These are phyloP conservation scores for Phytopythium boreale DNA, from an alignment of 352 stramenopile species.

Conservation along the genomic window DNA sequence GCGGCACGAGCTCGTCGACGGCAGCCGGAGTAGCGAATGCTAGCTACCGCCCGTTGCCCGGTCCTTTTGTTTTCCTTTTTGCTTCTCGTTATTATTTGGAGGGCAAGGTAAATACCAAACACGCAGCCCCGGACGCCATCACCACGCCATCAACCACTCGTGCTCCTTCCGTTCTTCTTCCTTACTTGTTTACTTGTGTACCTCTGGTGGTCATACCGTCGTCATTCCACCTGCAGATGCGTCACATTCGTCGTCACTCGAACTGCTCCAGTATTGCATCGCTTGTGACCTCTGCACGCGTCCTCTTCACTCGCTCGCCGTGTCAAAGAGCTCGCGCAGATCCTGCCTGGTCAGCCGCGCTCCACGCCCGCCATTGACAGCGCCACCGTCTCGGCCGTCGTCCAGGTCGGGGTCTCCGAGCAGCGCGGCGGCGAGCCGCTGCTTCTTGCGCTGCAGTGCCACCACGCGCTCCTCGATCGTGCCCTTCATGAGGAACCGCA, in stretches of 20 bases:
- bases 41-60: background rate
- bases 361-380: background rate
- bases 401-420: slow-evolving; percentile 39
- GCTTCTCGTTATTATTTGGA: slow-evolving; percentile 9
- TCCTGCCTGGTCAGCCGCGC: slow-evolving; percentile 7
- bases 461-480: slow-evolving; percentile 91
- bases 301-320: background rate
- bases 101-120: background rate
- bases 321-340: slow-evolving; percentile 6
- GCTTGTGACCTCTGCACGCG: background rate
- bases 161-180: background rate
- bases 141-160: background rate
- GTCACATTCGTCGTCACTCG: background rate
- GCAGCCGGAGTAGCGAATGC: background rate
- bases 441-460: slow-evolving; percentile 87
- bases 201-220: background rate
- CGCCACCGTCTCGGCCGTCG: background rate
- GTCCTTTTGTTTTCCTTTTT: background rate
- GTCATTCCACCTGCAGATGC: too few relatives aligned
- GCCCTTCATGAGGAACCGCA: slow-evolving; percentile 83
- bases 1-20: slow-evolving; percentile 20
- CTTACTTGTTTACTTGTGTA: background rate
- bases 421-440: slow-evolving; percentile 66
- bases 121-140: background rate
- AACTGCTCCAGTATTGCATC: background rate